These are phyloP conservation scores for Paraphaeosphaeria sporulosa DNA, from an alignment of 2,329 filamentous ascomycete species.

Conservation along the genomic window DNA sequence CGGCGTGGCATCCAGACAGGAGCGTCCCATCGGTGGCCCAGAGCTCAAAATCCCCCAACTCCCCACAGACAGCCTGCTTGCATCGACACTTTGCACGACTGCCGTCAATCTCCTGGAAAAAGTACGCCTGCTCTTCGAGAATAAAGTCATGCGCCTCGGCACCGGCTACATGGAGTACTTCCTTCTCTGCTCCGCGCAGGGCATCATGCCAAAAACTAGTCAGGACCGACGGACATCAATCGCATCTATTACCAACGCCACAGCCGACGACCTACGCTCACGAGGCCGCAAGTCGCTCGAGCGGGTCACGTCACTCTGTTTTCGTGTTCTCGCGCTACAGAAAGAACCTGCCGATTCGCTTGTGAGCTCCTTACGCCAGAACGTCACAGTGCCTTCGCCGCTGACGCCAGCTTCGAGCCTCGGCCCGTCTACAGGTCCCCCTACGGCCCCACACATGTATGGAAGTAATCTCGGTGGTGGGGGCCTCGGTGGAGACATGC, in stretches of 20 bases:
- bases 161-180: constrained; percentile 48
- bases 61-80: constrained; percentile 36
- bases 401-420: constrained; percentile 19
- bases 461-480: not conserved
- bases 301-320: constrained; percentile 36
- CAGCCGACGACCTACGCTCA: constrained; percentile 25
- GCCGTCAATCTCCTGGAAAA: constrained; percentile 40
- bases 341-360: constrained; percentile 34
- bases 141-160: constrained; percentile 45
- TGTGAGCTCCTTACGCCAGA: constrained; percentile 28
- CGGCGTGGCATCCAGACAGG: constrained; percentile 14
- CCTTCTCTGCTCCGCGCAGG: constrained; percentile 40
- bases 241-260: constrained; percentile 24
- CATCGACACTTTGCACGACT: constrained; percentile 33
- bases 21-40: constrained; percentile 12
- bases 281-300: constrained; percentile 38
- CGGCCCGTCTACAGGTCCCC: constrained; percentile 15
- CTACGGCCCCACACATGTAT: not conserved
- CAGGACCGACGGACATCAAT: constrained; percentile 26
- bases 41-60: constrained; percentile 28
- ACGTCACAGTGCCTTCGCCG: constrained; percentile 21
- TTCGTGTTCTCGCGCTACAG: constrained; percentile 40
- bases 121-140: constrained; percentile 38
- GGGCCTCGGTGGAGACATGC: constrained; percentile 11
- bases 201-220: constrained; percentile 36